Percentiles rank a stretch among this genome's conserved stretches.
Conservation (phyloP, 768 basidiomycete species). For the Mycena latifolia region DNA sequence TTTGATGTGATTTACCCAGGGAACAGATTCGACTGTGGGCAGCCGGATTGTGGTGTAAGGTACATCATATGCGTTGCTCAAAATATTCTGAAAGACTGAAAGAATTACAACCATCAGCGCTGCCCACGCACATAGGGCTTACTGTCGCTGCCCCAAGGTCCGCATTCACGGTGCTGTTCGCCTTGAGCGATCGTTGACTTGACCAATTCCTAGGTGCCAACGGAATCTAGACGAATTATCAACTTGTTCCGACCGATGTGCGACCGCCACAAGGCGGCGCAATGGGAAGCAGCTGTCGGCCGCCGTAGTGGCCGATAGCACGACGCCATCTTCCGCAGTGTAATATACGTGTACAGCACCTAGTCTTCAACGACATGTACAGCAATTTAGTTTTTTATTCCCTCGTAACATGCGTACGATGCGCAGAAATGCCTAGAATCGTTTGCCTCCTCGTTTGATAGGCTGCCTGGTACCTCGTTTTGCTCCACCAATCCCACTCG, state of each 20-base stretch:
- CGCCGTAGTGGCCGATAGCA: slow-evolving; percentile 24
- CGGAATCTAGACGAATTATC: slow-evolving; percentile 25
- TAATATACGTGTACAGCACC: slow-evolving; percentile 13
- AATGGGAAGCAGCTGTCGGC: slow-evolving; percentile 33
- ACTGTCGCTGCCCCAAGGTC: slow-evolving; percentile 34
- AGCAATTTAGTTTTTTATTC: not conserved
- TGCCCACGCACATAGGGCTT: slow-evolving; percentile 23
- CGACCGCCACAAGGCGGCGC: slow-evolving; percentile 32
- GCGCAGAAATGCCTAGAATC: slow-evolving; percentile 62
- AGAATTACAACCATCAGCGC: slow-evolving; percentile 7
- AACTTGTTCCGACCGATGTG: slow-evolving; percentile 37
- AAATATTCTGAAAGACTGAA: not conserved
- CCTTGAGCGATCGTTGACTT: not conserved
- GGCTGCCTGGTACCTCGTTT: slow-evolving; percentile 77
- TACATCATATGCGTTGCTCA: slow-evolving; percentile 7
- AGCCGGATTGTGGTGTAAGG: slow-evolving; percentile 31
- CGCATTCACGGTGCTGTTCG: not conserved
- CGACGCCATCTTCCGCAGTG: not conserved
- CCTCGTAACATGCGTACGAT: not conserved
- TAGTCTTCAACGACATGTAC: not conserved
- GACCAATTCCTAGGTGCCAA: not conserved
- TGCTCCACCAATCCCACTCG: slow-evolving; percentile 46
- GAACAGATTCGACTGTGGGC: slow-evolving; percentile 24
- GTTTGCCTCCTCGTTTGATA: slow-evolving; percentile 79
- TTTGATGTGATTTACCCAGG: slow-evolving; percentile 36